phyloP scores from a whole-genome alignment of 1,139 yeast genomes.

The Entelexis paramagnoliae region DNA sequence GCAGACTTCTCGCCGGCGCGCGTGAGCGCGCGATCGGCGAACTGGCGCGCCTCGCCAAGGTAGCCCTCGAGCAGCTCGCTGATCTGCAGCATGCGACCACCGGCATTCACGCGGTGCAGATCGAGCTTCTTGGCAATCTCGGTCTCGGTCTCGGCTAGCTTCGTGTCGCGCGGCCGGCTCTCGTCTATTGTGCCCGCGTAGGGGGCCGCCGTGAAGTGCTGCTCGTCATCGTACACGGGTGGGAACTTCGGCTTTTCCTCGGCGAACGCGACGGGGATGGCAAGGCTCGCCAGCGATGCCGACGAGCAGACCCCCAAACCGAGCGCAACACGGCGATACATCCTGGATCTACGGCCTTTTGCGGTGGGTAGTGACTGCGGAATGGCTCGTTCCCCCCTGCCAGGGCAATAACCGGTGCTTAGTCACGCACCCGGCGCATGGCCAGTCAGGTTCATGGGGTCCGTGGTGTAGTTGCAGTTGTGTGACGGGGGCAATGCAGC shows the following conservation, averaged over 20 bases:
- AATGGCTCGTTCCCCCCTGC: background rate
- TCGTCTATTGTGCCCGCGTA: constrained; percentile 47
- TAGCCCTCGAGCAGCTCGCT: constrained; percentile 42
- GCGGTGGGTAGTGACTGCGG: background rate
- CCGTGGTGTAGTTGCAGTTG: too few species aligned
- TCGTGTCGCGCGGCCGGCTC: constrained; percentile 38
- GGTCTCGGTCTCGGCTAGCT: constrained; percentile 25
- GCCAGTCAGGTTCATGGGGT: background rate
- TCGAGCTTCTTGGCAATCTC: constrained; percentile 31
- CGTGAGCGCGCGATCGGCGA: constrained; percentile 29
- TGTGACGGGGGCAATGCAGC: too few species aligned
- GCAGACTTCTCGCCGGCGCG: constrained; percentile 36
- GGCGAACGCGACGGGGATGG: constrained; percentile 14
- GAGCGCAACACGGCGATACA: constrained; percentile 14
- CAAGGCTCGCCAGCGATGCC: constrained; percentile 6
- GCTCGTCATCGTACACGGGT: constrained; percentile 48
- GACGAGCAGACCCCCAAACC: constrained; percentile 15
- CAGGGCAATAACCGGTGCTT: background rate
- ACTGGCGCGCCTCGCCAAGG: constrained; percentile 42
- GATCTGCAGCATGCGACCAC: constrained; percentile 15
- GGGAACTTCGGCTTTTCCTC: constrained; percentile 23
- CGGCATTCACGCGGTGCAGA: constrained; percentile 9
- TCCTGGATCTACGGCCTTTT: background rate
- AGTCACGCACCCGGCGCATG: background rate
- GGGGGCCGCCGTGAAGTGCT: constrained; percentile 33